Percentiles rank a stretch among this genome's conserved stretches.
These are phyloP conservation scores for Musa itinerans DNA, from an alignment of 176 grass and related monocot species.

Conservation along the genomic window DNA sequence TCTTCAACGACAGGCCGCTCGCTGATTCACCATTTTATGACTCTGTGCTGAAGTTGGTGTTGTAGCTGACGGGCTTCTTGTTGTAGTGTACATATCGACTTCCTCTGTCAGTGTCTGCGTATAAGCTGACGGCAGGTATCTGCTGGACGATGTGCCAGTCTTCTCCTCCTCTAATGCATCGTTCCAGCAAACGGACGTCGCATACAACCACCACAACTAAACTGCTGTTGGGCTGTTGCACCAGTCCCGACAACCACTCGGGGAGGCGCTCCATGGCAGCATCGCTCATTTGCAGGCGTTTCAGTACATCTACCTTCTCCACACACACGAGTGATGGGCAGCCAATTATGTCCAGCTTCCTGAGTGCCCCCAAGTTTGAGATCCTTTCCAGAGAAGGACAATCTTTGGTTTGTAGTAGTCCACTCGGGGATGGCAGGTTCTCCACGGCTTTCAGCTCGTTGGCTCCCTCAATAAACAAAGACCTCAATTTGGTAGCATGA, in stretches of 20 bases:
- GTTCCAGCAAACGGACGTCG: not conserved
- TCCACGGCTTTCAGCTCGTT: not conserved
- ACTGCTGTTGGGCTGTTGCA: not conserved
- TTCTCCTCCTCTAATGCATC: slow-evolving; percentile 14
- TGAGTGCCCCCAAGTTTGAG: slow-evolving; percentile 15
- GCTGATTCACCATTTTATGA: no score
- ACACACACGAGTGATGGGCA: slow-evolving; percentile 1
- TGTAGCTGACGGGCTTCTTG: not conserved
- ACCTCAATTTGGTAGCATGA: not conserved
- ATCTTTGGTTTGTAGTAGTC: not conserved
- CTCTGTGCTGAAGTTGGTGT: not conserved
- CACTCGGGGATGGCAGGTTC: not conserved
- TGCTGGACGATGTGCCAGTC: slow-evolving; percentile 19
- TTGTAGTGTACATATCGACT: not conserved
- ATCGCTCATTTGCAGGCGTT: not conserved
- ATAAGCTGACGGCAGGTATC: slow-evolving; percentile 8
- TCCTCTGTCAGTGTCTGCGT: not conserved
- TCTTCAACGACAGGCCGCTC: no score
- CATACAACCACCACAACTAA: not conserved
- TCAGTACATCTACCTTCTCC: slow-evolving; percentile 17
- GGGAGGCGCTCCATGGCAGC: slow-evolving; percentile 4
- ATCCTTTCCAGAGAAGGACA: slow-evolving; percentile 12
- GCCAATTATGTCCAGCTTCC: not conserved
- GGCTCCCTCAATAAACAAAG: not conserved
- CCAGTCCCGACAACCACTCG: slow-evolving; percentile 16